phyloP scores from a whole-genome alignment of 2,329 filamentous ascomycete species.

The Cryphonectria carpinicola region DNA sequence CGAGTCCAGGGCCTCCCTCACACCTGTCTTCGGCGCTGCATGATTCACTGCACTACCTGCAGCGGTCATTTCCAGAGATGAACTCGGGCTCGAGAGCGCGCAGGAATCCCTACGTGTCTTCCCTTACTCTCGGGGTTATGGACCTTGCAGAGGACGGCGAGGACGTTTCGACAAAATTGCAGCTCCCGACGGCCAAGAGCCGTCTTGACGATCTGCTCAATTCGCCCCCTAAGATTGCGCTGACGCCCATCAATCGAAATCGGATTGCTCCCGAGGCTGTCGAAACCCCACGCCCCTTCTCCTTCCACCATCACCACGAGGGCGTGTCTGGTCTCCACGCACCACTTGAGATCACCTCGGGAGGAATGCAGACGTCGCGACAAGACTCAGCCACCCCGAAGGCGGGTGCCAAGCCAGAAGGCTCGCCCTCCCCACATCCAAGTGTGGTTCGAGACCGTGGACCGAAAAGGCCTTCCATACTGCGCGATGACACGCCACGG shows the following conservation, averaged over 20 bases:
- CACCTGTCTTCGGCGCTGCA: background rate
- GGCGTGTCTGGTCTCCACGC: background rate
- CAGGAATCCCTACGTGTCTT: background rate
- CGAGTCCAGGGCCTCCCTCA: background rate
- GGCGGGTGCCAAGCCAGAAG: background rate
- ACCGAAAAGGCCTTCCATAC: constrained; percentile 24
- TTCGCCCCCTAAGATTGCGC: constrained; percentile 10
- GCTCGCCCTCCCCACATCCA: background rate
- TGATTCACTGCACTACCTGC: constrained; percentile 8
- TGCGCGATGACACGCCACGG: constrained; percentile 26
- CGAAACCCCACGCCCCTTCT: constrained; percentile 4
- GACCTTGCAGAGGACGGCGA: constrained; percentile 27
- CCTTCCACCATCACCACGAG: constrained; percentile 1
- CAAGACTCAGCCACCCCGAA: background rate
- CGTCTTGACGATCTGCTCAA: constrained; percentile 25
- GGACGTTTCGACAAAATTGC: background rate
- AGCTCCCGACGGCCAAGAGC: constrained; percentile 15
- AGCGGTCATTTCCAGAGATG: constrained; percentile 11
- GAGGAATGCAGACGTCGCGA: background rate
- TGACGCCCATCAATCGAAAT: constrained; percentile 9
- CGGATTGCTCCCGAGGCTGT: background rate
- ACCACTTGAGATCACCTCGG: constrained; percentile 10
- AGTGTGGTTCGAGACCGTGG: constrained; percentile 1
- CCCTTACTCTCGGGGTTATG: constrained; percentile 20
- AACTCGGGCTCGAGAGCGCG: background rate